Evolutionary conservation across 2,329 filamentous ascomycete species (phyloP), one percentile per base, ranked within the genome.

Genomic region (Clathrospora elynae): DNA sequence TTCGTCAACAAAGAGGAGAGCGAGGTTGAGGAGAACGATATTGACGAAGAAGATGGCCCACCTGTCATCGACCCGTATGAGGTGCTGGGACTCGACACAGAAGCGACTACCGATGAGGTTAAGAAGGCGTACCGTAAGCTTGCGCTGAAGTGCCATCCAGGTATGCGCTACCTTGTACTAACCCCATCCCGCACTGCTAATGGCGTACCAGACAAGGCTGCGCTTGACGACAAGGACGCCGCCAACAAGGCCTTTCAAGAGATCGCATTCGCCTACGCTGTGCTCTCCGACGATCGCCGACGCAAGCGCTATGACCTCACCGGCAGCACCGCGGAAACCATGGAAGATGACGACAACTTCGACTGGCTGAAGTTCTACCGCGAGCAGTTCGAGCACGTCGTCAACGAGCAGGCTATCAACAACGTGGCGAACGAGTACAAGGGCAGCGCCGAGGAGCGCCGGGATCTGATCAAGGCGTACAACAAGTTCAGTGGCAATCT

Each of bases 81-180:
- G 59, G 82, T 92, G 39, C 83, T 99, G 6, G 81, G 77, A 14
- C 70, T 99, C 26, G 78, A 85, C 24, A 82, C 82, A 48, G 75
- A 81, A 37, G 90, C 90, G 10, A 88, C 87, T 0, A 74, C 83
- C 26, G 84, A 90, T 50, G 82, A 96, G 61, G 81, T 99, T 73
- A 96, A 95, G 69, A 84, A 83, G 12, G 90, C 92, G 12, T 99
- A 99, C 75, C 87, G 90, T 65, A 96, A 95, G 68, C 83, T 87
- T 35, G 93, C 93, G 3, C 78, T 99, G 46, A 90, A 84, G 69
- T 82, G 91, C 59, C 93, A 99, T 56, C 76, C 76, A 38, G 76
- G 77, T 92, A 79, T 12, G 51, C 19, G 4, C n/a, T 5, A 4
- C 9, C 3, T 8, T 3, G 58, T 6, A 24, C 6, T 73, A 44